Evolutionary conservation across 768 basidiomycete species (phyloP).

Genomic region (Mycena filopes): DNA sequence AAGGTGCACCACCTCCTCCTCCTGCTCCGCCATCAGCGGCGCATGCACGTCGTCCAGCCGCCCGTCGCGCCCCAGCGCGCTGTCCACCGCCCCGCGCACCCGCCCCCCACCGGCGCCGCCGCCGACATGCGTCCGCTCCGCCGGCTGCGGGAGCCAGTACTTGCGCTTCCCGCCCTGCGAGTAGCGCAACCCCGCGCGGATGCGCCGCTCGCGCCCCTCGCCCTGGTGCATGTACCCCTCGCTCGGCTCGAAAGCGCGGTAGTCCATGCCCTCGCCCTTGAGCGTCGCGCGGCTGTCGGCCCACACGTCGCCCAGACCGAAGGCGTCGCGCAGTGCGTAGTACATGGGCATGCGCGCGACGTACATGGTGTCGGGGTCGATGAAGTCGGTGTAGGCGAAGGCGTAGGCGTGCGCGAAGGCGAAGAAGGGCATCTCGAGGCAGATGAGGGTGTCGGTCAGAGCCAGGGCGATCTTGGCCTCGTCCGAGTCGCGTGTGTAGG

Average conservation of each 20-base stretch:
- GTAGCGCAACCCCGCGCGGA: slow-evolving; percentile 92
- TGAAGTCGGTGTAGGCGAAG: slow-evolving; percentile 90
- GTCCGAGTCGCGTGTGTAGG: slow-evolving; percentile 88
- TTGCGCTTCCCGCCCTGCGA: slow-evolving; percentile 90
- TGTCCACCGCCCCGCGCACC: slow-evolving; percentile 53
- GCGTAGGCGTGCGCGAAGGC: slow-evolving; percentile 96
- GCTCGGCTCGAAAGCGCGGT: slow-evolving; percentile 95
- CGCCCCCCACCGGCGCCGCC: slow-evolving; percentile 51
- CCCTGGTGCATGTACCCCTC: slow-evolving; percentile 95
- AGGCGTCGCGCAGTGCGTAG: slow-evolving; percentile 89
- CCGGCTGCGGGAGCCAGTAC: slow-evolving; percentile 92
- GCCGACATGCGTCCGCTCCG: slow-evolving; percentile 48
- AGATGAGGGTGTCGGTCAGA: slow-evolving; percentile 91
- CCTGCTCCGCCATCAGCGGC: slow-evolving; percentile 76
- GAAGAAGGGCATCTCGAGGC: slow-evolving; percentile 97
- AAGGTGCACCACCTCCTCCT: slow-evolving; percentile 70
- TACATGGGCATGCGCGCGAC: slow-evolving; percentile 91
- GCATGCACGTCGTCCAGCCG: slow-evolving; percentile 73
- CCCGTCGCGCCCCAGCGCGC: slow-evolving; percentile 54
- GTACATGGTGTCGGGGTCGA: slow-evolving; percentile 65
- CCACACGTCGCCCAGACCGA: slow-evolving; percentile 87
- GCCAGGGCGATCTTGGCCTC: slow-evolving; percentile 75
- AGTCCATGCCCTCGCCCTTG: slow-evolving; percentile 91
- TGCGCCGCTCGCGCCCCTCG: slow-evolving; percentile 83
- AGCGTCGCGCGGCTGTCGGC: slow-evolving; percentile 87